Percentiles rank a stretch among this genome's conserved stretches.
phyloP scores from a whole-genome alignment of 805 yeast species.

The Jamesozyma jinghongensis region DNA sequence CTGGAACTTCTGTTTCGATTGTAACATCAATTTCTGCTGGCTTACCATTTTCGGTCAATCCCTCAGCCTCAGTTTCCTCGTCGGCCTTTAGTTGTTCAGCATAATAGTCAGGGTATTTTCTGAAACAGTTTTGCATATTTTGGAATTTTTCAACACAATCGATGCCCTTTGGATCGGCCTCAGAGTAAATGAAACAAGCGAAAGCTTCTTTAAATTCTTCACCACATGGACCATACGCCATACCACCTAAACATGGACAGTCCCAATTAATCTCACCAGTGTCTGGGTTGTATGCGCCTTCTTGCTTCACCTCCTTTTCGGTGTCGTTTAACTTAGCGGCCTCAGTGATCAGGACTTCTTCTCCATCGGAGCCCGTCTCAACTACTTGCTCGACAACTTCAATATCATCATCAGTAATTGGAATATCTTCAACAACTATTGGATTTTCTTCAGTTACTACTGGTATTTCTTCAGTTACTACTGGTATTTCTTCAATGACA shows the following conservation, averaged over 20 bases:
- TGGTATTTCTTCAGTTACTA: not conserved
- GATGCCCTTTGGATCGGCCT: constrained; percentile 92
- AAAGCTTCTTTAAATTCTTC: constrained; percentile 92
- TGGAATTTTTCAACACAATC: constrained; percentile 91
- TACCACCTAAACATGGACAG: constrained; percentile 97
- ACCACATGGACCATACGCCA: constrained; percentile 99
- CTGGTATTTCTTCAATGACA: not conserved
- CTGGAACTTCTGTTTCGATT: not conserved
- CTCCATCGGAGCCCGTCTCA: constrained; percentile 34
- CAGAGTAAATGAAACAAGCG: constrained; percentile 89
- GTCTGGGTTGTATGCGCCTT: constrained; percentile 85
- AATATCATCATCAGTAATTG: not conserved
- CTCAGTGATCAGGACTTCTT: constrained; percentile 86
- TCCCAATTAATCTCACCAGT: constrained; percentile 99
- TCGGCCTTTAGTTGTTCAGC: constrained; percentile 54
- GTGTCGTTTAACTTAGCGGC: constrained; percentile 80
- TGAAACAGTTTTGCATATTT: constrained; percentile 91
- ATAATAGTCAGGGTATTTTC: constrained; percentile 85
- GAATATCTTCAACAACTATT: not conserved
- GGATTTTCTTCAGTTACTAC: not conserved
- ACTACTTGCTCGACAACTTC: constrained; percentile 44
- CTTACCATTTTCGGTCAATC: not conserved
- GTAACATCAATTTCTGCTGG: not conserved
- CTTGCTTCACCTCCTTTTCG: constrained; percentile 42
- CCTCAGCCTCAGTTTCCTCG: constrained; percentile 8